Evolutionary conservation across 495 filamentous ascomycete genomes (phyloP), one percentile per base, ranked within the genome.

Genomic region (Podospora tetraspora): DNA sequence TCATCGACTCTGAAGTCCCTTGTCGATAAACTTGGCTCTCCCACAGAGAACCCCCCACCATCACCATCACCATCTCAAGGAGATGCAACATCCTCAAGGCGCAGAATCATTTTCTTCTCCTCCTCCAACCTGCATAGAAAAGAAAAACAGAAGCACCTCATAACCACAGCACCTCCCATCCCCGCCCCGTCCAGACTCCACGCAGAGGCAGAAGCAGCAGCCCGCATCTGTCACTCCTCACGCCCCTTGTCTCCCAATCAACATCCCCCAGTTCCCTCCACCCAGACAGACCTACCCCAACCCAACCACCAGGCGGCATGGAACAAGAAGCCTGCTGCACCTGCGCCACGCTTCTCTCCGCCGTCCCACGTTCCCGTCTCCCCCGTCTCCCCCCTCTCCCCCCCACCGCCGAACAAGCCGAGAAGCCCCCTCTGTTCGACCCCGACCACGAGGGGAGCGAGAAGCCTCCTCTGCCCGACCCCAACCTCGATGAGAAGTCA

Each of bases 271-370:
- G 43, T 52, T 52, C 43, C 43, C 43, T 52, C 43, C 43, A 52
- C 43, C 43, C 34, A 66, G 52, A 22, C 24, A 24, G 30, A 7
- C 43, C 30, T 23, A 52, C 62, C 34, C n/a, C 21, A 27, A 65
- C 21, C 24, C 27, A 27, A 27, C 19, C 23, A 30, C 24, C 64
- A 8, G 4, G 70, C 69, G 27, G 19, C 68, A 60, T 70, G 59
- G 62, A 52, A 52, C 43, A 52, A 52, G 43, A 64, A 75, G 81
- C 84, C 21, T 91, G 89, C 70, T 91, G 88, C 74, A 90, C 88
- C 24, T 91, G 89, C 76, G 86, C 89, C 37, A 80, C 78, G 57
- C 80, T 87, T 0, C 81, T 91, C 27, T 81, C 79, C 27, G 74
- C 79, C n/a, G 76, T 82, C 59, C 73, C 80, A 60, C 74, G 77